Evolutionary conservation across 202 grass and related monocot species (phyloP), one percentile per base, ranked within the genome.

Genomic region (Carex arenaria): DNA sequence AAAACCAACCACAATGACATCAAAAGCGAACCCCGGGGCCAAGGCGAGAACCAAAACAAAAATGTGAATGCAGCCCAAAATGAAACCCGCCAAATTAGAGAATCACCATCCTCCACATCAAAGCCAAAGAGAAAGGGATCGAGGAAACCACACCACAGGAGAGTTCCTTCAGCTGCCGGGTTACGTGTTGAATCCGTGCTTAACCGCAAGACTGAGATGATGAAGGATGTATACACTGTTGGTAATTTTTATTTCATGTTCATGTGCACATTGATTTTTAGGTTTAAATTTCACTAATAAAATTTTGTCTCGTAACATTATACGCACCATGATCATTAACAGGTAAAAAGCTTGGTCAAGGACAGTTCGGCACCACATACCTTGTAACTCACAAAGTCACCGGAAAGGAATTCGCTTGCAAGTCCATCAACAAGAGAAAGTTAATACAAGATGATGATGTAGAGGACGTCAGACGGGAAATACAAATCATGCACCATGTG

Each of bases 401-500:
- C 0, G 88, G 90, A 12, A 62, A 23, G 2, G 89, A 97, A 65
- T 90, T 84, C 64, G 94, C 94, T 31, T 97, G 94, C 90, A 97
- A 97, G 83, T 94, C 91, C 38, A 92, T 97, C 85, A 86, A 90
- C 28, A 97, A 92, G 90, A 82, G 90, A 47, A 97, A 97, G 88
- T 87, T 97, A 3, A 38, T 91, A 10, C 90, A 90, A 0, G 87
- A 94, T 42, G 94, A 97, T 81, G 94, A 97, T 77, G 90, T 94
- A 4, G 94, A 97, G 86, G 94, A 97, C 80, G 94, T 97, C 26
- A 78, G 81, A 2, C 86, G 92, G 14, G 94, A 97, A 87, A 97
- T 97, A 85, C 94, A 97, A 85, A 97, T 97, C 79, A 97, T 97
- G 94, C 91, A 97, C 88, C 94, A 97, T 87, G 83, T 97, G 0